These are phyloP conservation scores for Yamadazyma atlantica DNA, from an alignment of 1,139 yeast species.

Conservation along the genomic window DNA sequence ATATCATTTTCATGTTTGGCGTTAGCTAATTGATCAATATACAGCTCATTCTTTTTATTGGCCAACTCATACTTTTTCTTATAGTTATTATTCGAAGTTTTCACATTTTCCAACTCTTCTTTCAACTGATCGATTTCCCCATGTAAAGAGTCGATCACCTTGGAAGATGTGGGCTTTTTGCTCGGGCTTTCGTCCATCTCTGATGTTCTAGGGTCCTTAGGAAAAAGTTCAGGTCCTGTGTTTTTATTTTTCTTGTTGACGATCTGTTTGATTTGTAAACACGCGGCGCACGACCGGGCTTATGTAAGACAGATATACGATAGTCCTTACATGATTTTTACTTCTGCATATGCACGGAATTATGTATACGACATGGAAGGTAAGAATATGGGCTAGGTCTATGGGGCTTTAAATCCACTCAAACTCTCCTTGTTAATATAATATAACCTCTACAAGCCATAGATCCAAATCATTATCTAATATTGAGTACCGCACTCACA, in stretches of 20 bases:
- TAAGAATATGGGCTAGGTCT: too few species aligned
- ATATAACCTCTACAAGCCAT: too few species aligned
- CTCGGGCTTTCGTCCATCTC: slow-evolving; percentile 20
- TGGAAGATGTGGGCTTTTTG: slow-evolving; percentile 39
- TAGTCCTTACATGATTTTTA: too few species aligned
- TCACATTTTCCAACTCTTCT: slow-evolving; percentile 47
- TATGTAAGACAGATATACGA: too few species aligned
- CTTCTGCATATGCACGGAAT: too few species aligned
- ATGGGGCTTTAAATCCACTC: too few species aligned
- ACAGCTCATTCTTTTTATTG: slow-evolving; percentile 53
- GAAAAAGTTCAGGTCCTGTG: neutral
- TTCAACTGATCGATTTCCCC: slow-evolving; percentile 53
- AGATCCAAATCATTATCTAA: too few species aligned
- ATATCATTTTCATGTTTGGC: slow-evolving; percentile 72
- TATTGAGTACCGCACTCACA: too few species aligned
- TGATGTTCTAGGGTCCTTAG: neutral
- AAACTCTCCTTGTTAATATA: too few species aligned
- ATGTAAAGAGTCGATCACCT: slow-evolving; percentile 60
- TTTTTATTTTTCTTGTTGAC: slow-evolving; percentile 2
- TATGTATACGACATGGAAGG: too few species aligned
- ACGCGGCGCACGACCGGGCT: neutral
- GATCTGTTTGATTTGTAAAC: neutral
- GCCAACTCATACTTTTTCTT: slow-evolving; percentile 50
- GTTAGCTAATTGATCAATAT: slow-evolving; percentile 66
- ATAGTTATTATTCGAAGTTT: slow-evolving; percentile 36